phyloP scores from a whole-genome alignment of 75 land plant genomes.

The Gnetum montanum region DNA sequence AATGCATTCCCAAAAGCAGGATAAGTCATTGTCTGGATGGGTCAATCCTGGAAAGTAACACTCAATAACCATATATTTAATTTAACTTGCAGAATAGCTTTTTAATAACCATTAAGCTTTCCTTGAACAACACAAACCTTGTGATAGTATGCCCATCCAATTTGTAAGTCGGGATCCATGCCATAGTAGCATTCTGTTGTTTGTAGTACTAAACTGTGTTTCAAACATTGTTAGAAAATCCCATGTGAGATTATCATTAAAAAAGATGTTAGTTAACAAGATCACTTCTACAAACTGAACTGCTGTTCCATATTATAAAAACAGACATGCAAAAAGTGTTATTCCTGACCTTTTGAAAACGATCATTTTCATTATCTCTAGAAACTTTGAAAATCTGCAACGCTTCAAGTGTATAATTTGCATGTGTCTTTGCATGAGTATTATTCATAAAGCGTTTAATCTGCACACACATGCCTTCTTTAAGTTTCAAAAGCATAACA shows the following conservation, averaged over 20 bases:
- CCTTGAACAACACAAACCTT: too few relatives aligned
- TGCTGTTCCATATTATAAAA: neutral
- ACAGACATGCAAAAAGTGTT: neutral
- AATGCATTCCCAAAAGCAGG: too few relatives aligned
- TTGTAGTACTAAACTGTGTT: constrained; percentile 52
- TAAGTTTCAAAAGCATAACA: too few relatives aligned
- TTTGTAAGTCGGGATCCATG: constrained; percentile 94
- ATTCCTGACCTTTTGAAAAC: constrained; percentile 49
- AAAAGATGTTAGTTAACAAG: too few relatives aligned
- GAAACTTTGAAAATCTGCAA: constrained; percentile 55
- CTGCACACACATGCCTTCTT: constrained; percentile 31
- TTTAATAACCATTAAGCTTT: too few relatives aligned
- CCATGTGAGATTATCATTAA: too few relatives aligned
- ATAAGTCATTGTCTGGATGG: too few relatives aligned
- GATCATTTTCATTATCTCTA: constrained; percentile 68
- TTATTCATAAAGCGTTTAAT: constrained; percentile 64
- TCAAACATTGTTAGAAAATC: too few relatives aligned
- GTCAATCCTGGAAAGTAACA: too few relatives aligned
- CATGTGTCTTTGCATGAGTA: constrained; percentile 94
- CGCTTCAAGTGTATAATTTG: constrained; percentile 63
- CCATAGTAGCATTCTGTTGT: constrained; percentile 93
- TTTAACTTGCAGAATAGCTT: too few relatives aligned
- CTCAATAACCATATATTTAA: too few relatives aligned
- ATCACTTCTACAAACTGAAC: neutral
- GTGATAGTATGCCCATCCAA: constrained; percentile 95